phyloP scores from a whole-genome alignment of 371 early-diverging fungal species.

The Conidiobolus incongruus region DNA sequence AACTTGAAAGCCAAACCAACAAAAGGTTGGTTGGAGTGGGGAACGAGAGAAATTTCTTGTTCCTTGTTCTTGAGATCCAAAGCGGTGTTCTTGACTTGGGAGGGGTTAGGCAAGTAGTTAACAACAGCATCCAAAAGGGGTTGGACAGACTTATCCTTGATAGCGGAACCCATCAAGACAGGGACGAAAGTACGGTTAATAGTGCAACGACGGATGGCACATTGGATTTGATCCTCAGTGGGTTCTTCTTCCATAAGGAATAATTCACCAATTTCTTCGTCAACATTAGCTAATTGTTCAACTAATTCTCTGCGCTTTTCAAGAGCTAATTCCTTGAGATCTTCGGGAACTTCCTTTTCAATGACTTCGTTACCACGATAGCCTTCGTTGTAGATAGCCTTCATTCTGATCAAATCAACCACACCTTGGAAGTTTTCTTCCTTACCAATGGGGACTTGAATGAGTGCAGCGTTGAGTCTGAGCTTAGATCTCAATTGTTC shows the following conservation, averaged over 20 bases:
- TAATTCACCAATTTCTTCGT: constrained; percentile 67
- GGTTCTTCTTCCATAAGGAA: constrained; percentile 56
- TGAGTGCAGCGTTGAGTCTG: constrained; percentile 68
- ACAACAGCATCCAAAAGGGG: constrained; percentile 50
- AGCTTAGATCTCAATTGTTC: constrained; percentile 52
- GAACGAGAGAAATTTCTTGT: constrained; percentile 24
- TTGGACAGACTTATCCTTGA: constrained; percentile 69
- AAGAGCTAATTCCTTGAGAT: constrained; percentile 39
- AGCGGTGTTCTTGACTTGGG: constrained; percentile 48
- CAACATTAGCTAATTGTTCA: constrained; percentile 63
- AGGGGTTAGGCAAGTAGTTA: constrained; percentile 52
- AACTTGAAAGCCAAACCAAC: constrained; percentile 87
- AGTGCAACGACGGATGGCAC: constrained; percentile 61
- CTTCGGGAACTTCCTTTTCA: constrained; percentile 53
- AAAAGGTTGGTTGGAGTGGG: constrained; percentile 41
- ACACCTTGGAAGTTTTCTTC: constrained; percentile 79
- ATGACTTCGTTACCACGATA: constrained; percentile 52
- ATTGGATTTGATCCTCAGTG: constrained; percentile 35
- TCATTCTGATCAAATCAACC: constrained; percentile 74
- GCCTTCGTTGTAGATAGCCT: constrained; percentile 79
- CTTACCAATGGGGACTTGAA: constrained; percentile 85
- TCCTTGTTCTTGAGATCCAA: constrained; percentile 47
- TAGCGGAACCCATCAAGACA: constrained; percentile 73
- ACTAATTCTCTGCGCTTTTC: constrained; percentile 59
- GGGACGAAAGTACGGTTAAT: constrained; percentile 56